phyloP scores from a whole-genome alignment of 768 basidiomycete genomes.

The Lactarius vividus region DNA sequence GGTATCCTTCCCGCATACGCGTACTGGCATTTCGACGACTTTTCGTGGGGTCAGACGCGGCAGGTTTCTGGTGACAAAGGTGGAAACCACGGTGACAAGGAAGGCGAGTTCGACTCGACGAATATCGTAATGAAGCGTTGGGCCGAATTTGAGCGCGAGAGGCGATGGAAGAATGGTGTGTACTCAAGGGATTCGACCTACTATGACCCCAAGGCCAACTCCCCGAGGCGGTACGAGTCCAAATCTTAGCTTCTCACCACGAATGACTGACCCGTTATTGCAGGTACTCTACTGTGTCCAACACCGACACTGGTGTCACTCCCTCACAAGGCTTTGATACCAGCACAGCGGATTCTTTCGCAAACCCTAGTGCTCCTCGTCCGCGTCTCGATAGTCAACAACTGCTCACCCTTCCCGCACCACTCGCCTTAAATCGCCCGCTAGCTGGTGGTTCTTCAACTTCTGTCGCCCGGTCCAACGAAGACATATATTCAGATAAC shows the following conservation, averaged over 20 bases:
- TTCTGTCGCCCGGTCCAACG: slow-evolving; percentile 37
- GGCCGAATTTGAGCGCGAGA: slow-evolving; percentile 96
- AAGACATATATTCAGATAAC: slow-evolving; percentile 42
- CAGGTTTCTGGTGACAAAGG: slow-evolving; percentile 57
- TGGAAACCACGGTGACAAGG: slow-evolving; percentile 81
- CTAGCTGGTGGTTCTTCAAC: slow-evolving; percentile 31
- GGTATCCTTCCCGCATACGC: slow-evolving; percentile 92
- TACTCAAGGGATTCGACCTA: slow-evolving; percentile 78
- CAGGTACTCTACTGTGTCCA: slow-evolving; percentile 77
- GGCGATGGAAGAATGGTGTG: slow-evolving; percentile 87
- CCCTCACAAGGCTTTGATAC: slow-evolving; percentile 51
- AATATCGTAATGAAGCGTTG: slow-evolving; percentile 99
- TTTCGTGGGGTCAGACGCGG: slow-evolving; percentile 95
- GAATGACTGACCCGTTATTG: slow-evolving; percentile 37
- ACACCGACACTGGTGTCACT: slow-evolving; percentile 66
- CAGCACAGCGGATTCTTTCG: slow-evolving; percentile 61
- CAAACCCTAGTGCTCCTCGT: slow-evolving; percentile 42
- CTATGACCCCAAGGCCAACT: slow-evolving; percentile 48
- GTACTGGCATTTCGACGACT: slow-evolving; percentile 99
- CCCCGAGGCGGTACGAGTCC: slow-evolving; percentile 55
- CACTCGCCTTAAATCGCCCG: slow-evolving; percentile 58
- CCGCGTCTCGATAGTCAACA: slow-evolving; percentile 68
- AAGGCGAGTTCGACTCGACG: slow-evolving; percentile 94
- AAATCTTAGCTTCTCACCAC: slow-evolving; percentile 29
- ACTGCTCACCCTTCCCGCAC: slow-evolving; percentile 71